Evolutionary conservation across 106 monocot species (phyloP), one percentile per base, ranked within the genome.

Genomic region (Allium cepa): DNA sequence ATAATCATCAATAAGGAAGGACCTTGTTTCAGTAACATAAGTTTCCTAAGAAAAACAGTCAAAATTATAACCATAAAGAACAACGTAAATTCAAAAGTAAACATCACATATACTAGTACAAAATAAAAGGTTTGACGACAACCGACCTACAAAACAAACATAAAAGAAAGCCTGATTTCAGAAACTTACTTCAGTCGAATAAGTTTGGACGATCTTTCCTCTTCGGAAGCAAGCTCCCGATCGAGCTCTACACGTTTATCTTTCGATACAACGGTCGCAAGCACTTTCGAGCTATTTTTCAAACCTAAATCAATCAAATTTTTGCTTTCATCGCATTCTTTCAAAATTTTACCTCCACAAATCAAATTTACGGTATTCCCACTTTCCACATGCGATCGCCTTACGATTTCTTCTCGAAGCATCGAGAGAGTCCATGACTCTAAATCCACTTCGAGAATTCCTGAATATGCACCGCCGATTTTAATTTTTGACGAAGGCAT

Each of bases 381-480:
- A 11, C 73, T 73, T 17, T 62, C 68, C 13, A 52, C 73, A 59
- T 71, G 63, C 28, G 80, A 60, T 57, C 84, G 75, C 59, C 66
- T 56, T 48, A 75, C 67, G 58, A 92, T 78, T 76, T 99, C 99
- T 18, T 80, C 78, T 0, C 84, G 82, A 59, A 99, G 87, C 79
- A 79, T 87, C 78, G 76, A 59, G 7, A 90, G 68, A 27, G 90
- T 90, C 93, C 89, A 93, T 49, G 60, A 26, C 51, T 80, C 87
- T 15, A 93, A 76, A 14, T 66, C 65, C 27, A 83, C 82, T 57
- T 90, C 89, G 60, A 99, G 72, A 28, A 76, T 49, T 10, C 92
- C 99, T 17, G 84, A 79, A 86, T 90, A 90, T 11, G 76, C 62
- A 2, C 93, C 99, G 27, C 83, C 99, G 15, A 99, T 75, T 71